Conservation (phyloP, 352 stramenopile genomes). For the Phytophthora podocarpi region DNA sequence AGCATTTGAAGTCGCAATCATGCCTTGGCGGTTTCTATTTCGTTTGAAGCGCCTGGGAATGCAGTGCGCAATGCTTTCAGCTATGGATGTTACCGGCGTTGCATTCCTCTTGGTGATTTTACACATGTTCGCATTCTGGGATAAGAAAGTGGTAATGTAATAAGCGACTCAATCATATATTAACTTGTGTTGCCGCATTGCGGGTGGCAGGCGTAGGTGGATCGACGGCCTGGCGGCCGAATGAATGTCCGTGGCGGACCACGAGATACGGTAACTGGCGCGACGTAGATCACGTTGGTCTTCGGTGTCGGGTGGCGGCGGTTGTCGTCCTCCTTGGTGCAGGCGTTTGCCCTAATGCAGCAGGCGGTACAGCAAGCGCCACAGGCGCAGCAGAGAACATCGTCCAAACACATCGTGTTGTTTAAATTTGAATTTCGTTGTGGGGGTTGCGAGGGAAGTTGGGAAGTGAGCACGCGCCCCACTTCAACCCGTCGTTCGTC, state of each 20-base stretch:
- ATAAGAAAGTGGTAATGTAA: too few species aligned
- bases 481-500: too few species aligned
- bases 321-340: conserved; percentile 6
- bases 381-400: conserved; percentile 25
- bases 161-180: too few species aligned
- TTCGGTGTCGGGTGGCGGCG: conserved; percentile 7
- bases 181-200: conserved; percentile 10
- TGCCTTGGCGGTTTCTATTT: too few species aligned
- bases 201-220: conserved; percentile 13
- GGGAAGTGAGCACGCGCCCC: background rate
- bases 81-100: too few species aligned
- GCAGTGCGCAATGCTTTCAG: too few species aligned
- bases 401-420: conserved; percentile 17
- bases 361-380: conserved; percentile 27
- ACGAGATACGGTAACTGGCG: conserved; percentile 21
- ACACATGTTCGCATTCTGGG: too few species aligned
- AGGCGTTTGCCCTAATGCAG: conserved; percentile 22
- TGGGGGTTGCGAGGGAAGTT: background rate
- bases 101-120: too few species aligned
- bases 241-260: conserved; percentile 20
- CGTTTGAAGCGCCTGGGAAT: too few species aligned
- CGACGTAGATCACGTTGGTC: conserved; percentile 26
- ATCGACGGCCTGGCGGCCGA: conserved; percentile 12
- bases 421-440: background rate
- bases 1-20: too few species aligned